A percentile compares a stretch with the other conserved stretches of the same genome.
Evolutionary conservation across 139 green algal species (phyloP).

Genomic region (Volvox reticuliferus): DNA sequence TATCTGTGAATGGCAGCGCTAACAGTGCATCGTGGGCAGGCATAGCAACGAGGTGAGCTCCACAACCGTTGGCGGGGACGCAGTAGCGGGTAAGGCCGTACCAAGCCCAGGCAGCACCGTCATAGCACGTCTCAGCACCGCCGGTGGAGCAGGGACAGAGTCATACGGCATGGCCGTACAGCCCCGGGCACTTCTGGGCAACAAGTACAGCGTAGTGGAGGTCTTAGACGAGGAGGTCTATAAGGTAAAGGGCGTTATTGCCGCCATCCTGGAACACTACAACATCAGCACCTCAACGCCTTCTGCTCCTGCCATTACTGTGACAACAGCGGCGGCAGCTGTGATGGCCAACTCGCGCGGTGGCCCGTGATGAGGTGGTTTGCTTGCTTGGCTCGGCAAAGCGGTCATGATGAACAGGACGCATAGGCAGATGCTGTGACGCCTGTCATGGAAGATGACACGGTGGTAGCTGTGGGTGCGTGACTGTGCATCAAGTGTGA

Average conservation of each 20-base stretch:
- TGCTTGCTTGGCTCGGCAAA: too few relatives aligned
- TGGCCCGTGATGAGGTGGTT: too few relatives aligned
- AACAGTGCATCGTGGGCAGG: background rate
- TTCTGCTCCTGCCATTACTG: background rate
- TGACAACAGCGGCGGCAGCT: background rate
- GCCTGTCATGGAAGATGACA: too few relatives aligned
- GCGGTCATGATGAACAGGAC: too few relatives aligned
- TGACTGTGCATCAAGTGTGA: too few relatives aligned
- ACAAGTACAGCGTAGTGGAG: conserved; percentile 32
- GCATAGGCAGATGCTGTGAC: too few relatives aligned
- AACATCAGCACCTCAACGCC: conserved; percentile 34
- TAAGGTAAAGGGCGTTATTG: conserved; percentile 45
- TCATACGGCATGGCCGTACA: background rate
- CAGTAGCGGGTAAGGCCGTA: background rate
- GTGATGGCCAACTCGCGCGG: background rate
- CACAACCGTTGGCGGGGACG: background rate
- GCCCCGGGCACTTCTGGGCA: conserved; percentile 8
- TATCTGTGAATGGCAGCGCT: background rate
- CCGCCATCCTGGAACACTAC: conserved; percentile 54
- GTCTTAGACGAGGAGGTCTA: conserved; percentile 50
- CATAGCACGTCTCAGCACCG: background rate
- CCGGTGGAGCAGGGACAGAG: background rate
- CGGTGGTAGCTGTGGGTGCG: too few relatives aligned
- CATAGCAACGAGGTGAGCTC: background rate
- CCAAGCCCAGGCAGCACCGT: background rate